Percentiles rank a stretch among this genome's conserved stretches.
Evolutionary conservation across 2,329 filamentous ascomycete genomes (phyloP).

Genomic region (Amauroascus niger): DNA sequence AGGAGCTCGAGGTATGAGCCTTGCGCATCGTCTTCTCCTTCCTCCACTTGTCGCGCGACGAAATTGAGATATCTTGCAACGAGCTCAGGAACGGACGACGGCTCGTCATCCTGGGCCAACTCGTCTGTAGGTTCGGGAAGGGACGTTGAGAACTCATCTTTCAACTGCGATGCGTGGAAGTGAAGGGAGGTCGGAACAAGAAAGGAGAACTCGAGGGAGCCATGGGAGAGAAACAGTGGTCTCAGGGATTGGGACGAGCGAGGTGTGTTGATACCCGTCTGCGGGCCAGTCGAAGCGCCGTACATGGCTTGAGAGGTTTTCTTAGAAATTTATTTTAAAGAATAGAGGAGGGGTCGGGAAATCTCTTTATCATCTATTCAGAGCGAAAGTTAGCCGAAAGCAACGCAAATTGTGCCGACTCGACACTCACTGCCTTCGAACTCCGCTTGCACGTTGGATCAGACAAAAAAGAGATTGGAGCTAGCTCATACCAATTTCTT

Average conservation of each 20-base stretch:
- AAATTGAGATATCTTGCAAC: conserved; percentile 90
- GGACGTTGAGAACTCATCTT: conserved; percentile 76
- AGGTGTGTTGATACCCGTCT: conserved; percentile 94
- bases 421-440: neutral
- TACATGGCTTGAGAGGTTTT: conserved; percentile 55
- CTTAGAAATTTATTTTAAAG: neutral
- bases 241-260: conserved; percentile 87
- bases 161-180: conserved; percentile 90
- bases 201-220: conserved; percentile 91
- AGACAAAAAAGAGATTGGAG: neutral
- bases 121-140: conserved; percentile 91
- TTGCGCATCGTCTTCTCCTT: conserved; percentile 79
- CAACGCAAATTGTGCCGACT: neutral
- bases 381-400: neutral
- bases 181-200: conserved; percentile 90
- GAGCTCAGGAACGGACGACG: conserved; percentile 87
- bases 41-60: conserved; percentile 77
- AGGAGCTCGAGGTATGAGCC: conserved; percentile 88
- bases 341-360: neutral
- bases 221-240: conserved; percentile 81
- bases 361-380: neutral
- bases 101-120: conserved; percentile 94
- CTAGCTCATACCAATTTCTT: conserved; percentile 5
- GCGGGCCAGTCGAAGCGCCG: conserved; percentile 67
- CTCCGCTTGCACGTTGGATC: neutral